phyloP scores from a whole-genome alignment of 768 basidiomycete species.

The Leucosporidium creatinivorum region DNA sequence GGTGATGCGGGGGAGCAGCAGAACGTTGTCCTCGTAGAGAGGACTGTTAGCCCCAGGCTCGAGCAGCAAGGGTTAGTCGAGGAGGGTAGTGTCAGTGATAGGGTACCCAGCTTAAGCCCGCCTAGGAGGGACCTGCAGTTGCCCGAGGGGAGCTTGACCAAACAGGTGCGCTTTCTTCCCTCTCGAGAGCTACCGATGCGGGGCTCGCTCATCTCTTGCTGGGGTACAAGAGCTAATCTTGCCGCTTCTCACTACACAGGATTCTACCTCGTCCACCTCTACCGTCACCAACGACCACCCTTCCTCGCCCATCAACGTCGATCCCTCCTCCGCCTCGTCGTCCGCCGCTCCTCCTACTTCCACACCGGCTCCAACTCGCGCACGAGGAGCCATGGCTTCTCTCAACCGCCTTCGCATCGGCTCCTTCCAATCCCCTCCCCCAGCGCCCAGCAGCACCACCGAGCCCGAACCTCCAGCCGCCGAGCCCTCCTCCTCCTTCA shows the following conservation, averaged over 20 bases:
- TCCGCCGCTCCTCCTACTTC: not conserved
- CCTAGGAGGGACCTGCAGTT: not conserved
- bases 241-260: not conserved
- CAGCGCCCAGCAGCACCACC: not conserved
- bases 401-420: conserved; percentile 3
- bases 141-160: not conserved
- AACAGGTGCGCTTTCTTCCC: not conserved
- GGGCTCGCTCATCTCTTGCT: not conserved
- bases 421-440: not conserved
- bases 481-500: too few relatives aligned
- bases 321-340: not conserved
- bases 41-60: not conserved
- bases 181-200: not conserved
- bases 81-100: not conserved
- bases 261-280: not conserved
- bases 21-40: not conserved
- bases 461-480: too few relatives aligned
- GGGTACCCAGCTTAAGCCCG: not conserved
- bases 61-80: too few relatives aligned
- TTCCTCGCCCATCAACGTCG: not conserved
- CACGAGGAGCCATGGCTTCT: not conserved
- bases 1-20: not conserved
- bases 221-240: not conserved
- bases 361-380: not conserved
- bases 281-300: not conserved